Evolutionary conservation across 352 stramenopile genomes (phyloP).

Genomic region (Poterioochromonas sp.): DNA sequence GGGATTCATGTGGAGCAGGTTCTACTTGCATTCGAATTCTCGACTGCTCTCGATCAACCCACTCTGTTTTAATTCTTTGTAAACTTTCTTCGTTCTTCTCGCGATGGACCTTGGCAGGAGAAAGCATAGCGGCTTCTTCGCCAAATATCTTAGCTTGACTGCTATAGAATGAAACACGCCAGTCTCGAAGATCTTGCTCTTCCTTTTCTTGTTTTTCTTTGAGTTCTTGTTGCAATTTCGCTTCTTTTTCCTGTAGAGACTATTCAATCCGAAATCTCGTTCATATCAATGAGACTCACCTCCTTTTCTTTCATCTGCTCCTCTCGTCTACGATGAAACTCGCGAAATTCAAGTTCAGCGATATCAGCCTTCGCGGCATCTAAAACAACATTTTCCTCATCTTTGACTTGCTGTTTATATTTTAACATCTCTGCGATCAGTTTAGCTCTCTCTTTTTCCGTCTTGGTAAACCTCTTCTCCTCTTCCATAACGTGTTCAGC

Average conservation of each 20-base stretch:
- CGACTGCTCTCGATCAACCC: background rate
- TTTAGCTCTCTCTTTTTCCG: background rate
- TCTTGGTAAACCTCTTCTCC: background rate
- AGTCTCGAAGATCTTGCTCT: background rate
- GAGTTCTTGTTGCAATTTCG: background rate
- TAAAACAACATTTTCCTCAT: background rate
- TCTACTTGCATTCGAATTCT: constrained; percentile 18
- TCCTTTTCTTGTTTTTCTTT: constrained; percentile 20
- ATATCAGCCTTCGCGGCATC: background rate
- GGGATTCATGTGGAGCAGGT: background rate
- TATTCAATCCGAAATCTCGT: background rate
- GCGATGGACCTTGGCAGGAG: background rate
- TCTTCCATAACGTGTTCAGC: background rate
- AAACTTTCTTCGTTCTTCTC: background rate
- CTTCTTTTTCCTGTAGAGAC: background rate
- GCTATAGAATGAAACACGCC: constrained; percentile 12
- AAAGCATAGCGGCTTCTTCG: background rate
- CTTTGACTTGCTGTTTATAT: background rate
- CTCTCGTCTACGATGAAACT: background rate
- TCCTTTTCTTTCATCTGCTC: background rate
- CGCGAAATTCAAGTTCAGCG: background rate
- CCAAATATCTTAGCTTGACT: background rate
- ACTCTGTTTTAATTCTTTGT: constrained; percentile 4
- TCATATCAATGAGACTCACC: background rate
- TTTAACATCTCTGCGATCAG: background rate